A percentile compares a stretch with the other conserved stretches of the same genome.
Evolutionary conservation across 1,284 basidiomycete species (phyloP).

Genomic region (Coriolopsis trogii): DNA sequence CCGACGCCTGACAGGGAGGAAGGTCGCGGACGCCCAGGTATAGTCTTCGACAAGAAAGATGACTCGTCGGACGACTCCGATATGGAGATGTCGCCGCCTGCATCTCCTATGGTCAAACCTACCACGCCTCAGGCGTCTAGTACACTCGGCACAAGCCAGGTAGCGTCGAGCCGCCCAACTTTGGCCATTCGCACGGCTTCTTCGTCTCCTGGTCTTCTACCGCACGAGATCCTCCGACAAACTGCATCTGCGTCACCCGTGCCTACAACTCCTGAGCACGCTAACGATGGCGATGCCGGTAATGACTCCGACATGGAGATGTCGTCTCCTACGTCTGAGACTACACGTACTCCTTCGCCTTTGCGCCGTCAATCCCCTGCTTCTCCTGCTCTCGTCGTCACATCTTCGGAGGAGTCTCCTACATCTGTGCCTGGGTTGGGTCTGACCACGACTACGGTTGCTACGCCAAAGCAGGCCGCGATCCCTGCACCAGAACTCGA

Average conservation of each 20-base stretch:
- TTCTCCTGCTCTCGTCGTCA: too few species aligned
- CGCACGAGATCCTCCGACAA: slow-evolving; percentile 6
- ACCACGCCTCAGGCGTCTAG: slow-evolving; percentile 23
- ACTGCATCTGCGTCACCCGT: slow-evolving; percentile 14
- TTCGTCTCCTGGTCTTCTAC: slow-evolving; percentile 4
- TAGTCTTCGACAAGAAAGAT: slow-evolving; percentile 2
- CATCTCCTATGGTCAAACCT: slow-evolving; percentile 14
- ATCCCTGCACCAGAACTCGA: too few species aligned
- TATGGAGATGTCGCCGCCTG: slow-evolving; percentile 27
- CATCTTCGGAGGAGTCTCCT: background rate
- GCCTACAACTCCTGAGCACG: slow-evolving; percentile 14
- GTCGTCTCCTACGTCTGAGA: slow-evolving; percentile 22
- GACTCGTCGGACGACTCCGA: slow-evolving; percentile 17
- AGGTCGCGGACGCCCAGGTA: too few species aligned
- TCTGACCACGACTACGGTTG: background rate
- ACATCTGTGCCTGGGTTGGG: too few species aligned
- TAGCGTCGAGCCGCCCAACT: slow-evolving; percentile 8
- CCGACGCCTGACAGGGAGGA: too few species aligned
- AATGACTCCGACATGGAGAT: slow-evolving; percentile 30
- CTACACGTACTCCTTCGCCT: slow-evolving; percentile 2
- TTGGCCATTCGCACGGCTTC: slow-evolving; percentile 15
- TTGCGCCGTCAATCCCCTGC: too few species aligned
- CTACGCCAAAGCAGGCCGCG: too few species aligned
- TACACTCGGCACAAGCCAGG: background rate
- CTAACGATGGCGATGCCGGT: slow-evolving; percentile 7